phyloP scores from a whole-genome alignment of 2,329 filamentous ascomycete genomes.

The Penicillium janthinellum region DNA sequence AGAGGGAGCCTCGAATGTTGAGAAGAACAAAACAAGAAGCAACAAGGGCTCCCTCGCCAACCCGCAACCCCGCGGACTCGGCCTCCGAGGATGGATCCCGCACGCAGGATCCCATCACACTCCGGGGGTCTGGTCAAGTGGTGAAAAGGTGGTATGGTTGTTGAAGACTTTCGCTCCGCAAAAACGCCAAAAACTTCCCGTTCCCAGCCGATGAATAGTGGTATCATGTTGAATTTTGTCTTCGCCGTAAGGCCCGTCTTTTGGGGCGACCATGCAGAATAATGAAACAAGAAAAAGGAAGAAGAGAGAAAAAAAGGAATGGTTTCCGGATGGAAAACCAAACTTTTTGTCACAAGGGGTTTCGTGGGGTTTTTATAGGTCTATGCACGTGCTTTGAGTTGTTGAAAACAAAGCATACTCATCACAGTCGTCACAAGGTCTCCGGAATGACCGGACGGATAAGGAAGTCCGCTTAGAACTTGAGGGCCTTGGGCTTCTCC shows the following conservation, averaged over 20 bases:
- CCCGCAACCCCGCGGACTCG: not conserved
- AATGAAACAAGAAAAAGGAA: conserved; percentile 35
- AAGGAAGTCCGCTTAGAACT: conserved; percentile 66
- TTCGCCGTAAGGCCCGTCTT: conserved; percentile 41
- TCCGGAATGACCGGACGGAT: conserved; percentile 23
- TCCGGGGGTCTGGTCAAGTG: conserved; percentile 19
- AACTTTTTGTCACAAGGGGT: conserved; percentile 24
- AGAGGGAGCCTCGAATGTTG: conserved; percentile 6
- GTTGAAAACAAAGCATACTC: conserved; percentile 54
- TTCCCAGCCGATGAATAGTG: conserved; percentile 47
- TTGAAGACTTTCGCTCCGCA: conserved; percentile 46
- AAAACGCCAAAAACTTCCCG: conserved; percentile 45
- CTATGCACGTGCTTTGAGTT: conserved; percentile 52
- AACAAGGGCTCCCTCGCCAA: conserved; percentile 12
- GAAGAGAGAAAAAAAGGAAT: conserved; percentile 10
- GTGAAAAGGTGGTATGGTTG: conserved; percentile 33
- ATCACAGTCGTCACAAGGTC: conserved; percentile 47
- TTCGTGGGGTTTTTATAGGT: conserved; percentile 33
- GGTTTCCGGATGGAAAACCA: conserved; percentile 21
- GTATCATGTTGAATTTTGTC: conserved; percentile 54
- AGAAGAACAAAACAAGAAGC: conserved; percentile 6
- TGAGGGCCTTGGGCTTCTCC: conserved; percentile 97
- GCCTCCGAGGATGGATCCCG: not conserved
- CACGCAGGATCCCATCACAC: conserved; percentile 6
- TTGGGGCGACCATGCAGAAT: conserved; percentile 42